Base-by-base conservation (phyloP, 495 filamentous ascomycete genomes). In the Halenospora varia region DNA sequence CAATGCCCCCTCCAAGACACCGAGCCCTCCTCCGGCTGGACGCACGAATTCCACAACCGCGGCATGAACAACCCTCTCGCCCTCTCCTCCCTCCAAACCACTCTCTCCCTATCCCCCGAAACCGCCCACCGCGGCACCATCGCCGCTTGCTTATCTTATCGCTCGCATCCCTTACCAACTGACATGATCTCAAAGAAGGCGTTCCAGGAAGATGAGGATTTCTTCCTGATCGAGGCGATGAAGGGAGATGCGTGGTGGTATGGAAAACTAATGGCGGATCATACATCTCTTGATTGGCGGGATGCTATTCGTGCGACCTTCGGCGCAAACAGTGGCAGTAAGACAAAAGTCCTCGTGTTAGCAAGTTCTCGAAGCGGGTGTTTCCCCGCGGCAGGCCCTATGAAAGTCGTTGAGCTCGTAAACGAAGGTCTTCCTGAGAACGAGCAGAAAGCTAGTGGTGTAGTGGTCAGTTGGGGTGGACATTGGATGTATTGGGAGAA, bases 401-500 rank as follows among this genome's bases (percentile, higher is more conserved):
- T 54, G 50, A 71, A 72, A 58, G 74, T 71, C 17, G 72, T 72
- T 39, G 55, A 60, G 25, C 51, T 70, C 15, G 59, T 70, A 0
- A 69, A 67, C 48, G 45, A 52, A 2, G 39, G 25, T 15, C 54
- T 47, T 19, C 52, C 48, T 0, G 56, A 56, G 0, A 59, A 60
- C 3, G 49, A 49, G 1, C 50, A 56, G 0, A 55, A 62, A 10
- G 74, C 66, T 13, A 57, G 55, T 25, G 62, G 72, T 20, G 57
- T 63, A 1, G 61, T 71, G 8, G 75, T 73, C 40, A 64, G 71
- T 10, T 68, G 68, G 18, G 76, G 76, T 2, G 76, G 76, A 0
- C 76, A 78, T 55, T 78, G 76, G 76, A 41, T 74, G 45, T 78
- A 77, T 50, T 78, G 71, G 47, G 76, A 78, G 64, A 61, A 77